A percentile compares a stretch with the other conserved stretches of the same genome.
Evolutionary conservation across 345 rosid species (phyloP).

Genomic region (Populus davidiana): DNA sequence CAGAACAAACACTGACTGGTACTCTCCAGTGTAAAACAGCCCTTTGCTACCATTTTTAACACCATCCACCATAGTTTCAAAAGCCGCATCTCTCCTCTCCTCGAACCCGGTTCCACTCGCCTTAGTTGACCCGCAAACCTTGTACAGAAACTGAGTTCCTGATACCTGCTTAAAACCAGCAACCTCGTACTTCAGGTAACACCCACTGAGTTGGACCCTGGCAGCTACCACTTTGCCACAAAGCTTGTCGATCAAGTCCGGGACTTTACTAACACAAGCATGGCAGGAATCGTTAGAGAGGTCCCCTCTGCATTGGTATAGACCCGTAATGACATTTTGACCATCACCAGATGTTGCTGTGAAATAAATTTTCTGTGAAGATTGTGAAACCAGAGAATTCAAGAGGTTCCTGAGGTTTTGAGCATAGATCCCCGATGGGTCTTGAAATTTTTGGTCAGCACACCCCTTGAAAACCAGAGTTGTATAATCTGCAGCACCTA

Average conservation of each 20-base stretch:
- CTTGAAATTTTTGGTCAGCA: slow-evolving; percentile 57
- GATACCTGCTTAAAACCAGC: slow-evolving; percentile 53
- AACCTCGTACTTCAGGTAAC: slow-evolving; percentile 60
- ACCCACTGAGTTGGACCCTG: slow-evolving; percentile 64
- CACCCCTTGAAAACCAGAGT: slow-evolving; percentile 73
- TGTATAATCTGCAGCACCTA: slow-evolving; percentile 38
- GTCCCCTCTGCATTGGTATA: slow-evolving; percentile 89
- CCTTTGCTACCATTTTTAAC: slow-evolving; percentile 34
- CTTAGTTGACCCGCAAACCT: slow-evolving; percentile 50
- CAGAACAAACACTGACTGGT: slow-evolving; percentile 48
- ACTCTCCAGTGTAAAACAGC: slow-evolving; percentile 51
- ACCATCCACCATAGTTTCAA: slow-evolving; percentile 45
- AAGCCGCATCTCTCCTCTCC: slow-evolving; percentile 45
- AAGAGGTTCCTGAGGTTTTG: slow-evolving; percentile 61
- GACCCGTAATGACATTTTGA: slow-evolving; percentile 51
- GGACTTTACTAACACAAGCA: slow-evolving; percentile 54
- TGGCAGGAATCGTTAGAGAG: slow-evolving; percentile 50
- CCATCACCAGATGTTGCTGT: slow-evolving; percentile 53
- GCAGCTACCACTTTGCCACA: slow-evolving; percentile 63
- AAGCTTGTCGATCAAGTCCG: slow-evolving; percentile 44
- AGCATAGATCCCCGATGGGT: slow-evolving; percentile 52
- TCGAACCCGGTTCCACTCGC: slow-evolving; percentile 37
- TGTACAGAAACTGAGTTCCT: slow-evolving; percentile 48
- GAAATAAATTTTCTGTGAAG: slow-evolving; percentile 45
- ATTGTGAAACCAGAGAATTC: slow-evolving; percentile 56